Percentiles rank a stretch among this genome's conserved stretches.
Conservation (phyloP, 2,329 filamentous ascomycete genomes). For the Neurospora sp. region DNA sequence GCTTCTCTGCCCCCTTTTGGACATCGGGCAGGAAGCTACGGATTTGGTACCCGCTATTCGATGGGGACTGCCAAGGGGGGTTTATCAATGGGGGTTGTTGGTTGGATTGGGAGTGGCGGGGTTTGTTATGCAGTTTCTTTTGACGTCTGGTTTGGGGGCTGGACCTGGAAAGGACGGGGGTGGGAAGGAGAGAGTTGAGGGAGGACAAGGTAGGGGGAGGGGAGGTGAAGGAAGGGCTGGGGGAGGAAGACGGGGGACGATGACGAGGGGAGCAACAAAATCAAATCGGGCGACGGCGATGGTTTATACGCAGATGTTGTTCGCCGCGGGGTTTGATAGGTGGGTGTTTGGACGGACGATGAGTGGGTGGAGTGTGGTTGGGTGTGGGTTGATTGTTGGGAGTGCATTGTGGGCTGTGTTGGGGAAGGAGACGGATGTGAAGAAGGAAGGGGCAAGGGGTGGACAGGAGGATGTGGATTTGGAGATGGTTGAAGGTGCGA, state of each 20-base stretch:
- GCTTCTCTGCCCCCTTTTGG: conserved; percentile 34
- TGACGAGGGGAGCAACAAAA: conserved; percentile 33
- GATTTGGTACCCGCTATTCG: conserved; percentile 27
- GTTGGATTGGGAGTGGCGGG: conserved; percentile 62
- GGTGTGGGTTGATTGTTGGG: conserved; percentile 43
- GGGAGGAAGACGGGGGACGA: neutral
- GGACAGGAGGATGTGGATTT: conserved; percentile 26
- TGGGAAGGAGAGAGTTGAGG: neutral
- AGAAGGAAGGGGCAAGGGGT: conserved; percentile 17
- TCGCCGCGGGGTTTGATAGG: conserved; percentile 42
- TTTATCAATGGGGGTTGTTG: conserved; percentile 56
- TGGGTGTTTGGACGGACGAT: conserved; percentile 44
- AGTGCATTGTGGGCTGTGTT: conserved; percentile 42
- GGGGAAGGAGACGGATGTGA: conserved; percentile 30
- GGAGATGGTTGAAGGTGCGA: conserved; percentile 10
- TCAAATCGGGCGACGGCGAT: conserved; percentile 48
- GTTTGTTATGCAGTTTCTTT: conserved; percentile 77
- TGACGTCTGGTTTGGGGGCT: conserved; percentile 65
- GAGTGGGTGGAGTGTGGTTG: conserved; percentile 37
- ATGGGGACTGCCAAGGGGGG: conserved; percentile 31
- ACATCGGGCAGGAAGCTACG: conserved; percentile 27
- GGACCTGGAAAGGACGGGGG: conserved; percentile 19
- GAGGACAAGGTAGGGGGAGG: neutral
- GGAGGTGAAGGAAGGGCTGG: neutral
- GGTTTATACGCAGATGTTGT: conserved; percentile 50